These are phyloP conservation scores for Stephania japonica DNA, from an alignment of 164 flowering plant species.

Conservation along the genomic window DNA sequence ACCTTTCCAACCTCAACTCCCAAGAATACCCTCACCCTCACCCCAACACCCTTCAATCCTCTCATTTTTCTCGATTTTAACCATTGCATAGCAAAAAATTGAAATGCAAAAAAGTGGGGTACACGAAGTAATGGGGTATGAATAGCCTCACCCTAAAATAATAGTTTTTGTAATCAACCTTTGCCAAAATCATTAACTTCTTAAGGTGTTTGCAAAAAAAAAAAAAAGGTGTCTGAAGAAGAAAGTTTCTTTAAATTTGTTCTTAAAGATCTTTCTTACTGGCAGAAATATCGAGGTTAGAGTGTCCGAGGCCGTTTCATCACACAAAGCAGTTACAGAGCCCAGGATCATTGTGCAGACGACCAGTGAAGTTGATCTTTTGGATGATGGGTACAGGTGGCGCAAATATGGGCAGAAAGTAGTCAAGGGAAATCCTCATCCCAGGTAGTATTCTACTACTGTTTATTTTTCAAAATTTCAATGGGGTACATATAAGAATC, in stretches of 20 bases:
- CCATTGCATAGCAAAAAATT: no score
- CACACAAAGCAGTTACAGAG: slow-evolving; percentile 68
- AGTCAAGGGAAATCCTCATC: slow-evolving; percentile 93
- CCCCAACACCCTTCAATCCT: no score
- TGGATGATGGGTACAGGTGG: slow-evolving; percentile 98
- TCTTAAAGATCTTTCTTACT: not conserved
- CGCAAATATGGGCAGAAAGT: slow-evolving; percentile 98
- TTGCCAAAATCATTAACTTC: not conserved
- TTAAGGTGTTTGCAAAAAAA: not conserved
- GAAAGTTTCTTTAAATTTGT: not conserved
- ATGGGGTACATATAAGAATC: not conserved
- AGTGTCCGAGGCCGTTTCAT: slow-evolving; percentile 26
- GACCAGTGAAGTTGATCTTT: slow-evolving; percentile 92
- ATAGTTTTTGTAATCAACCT: not conserved
- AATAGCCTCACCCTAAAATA: no score
- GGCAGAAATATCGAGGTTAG: slow-evolving; percentile 49
- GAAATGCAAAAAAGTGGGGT: no score
- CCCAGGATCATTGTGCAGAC: slow-evolving; percentile 90
- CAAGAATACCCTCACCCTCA: no score
- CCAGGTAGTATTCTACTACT: slow-evolving; percentile 49
- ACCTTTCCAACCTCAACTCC: no score
- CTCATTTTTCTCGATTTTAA: no score
- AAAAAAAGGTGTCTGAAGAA: not conserved
- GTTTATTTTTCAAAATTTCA: not conserved
- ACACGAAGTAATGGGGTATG: no score